phyloP scores from a whole-genome alignment of 768 basidiomycete genomes.

The Leucosporidium scottii region DNA sequence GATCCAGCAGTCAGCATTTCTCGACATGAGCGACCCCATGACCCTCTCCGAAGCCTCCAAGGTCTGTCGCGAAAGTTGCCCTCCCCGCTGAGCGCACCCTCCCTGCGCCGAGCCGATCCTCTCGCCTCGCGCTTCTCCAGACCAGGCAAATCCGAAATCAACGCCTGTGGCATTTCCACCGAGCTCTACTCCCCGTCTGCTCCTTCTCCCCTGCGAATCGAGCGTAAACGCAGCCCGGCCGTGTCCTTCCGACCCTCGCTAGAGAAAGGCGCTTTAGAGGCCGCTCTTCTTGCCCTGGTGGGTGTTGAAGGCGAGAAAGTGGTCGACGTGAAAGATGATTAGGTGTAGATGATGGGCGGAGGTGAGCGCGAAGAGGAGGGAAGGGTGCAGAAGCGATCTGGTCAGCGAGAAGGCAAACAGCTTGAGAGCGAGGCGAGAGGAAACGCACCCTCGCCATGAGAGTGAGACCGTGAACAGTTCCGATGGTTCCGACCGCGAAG shows the following conservation, averaged over 20 bases:
- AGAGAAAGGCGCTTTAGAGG: background rate
- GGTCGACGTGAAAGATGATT: background rate
- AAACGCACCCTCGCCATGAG: constrained; percentile 23
- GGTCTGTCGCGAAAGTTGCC: no score
- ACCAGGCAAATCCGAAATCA: no score
- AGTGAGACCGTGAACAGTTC: constrained; percentile 21
- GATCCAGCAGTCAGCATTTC: no score
- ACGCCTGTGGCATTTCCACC: no score
- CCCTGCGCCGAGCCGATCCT: no score
- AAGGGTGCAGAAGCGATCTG: background rate
- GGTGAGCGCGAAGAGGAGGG: background rate
- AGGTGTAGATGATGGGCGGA: no score
- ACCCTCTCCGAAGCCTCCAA: no score
- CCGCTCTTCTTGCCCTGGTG: background rate
- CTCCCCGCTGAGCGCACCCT: no score
- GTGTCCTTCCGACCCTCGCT: background rate
- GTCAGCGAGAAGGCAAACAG: background rate
- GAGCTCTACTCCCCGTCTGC: background rate
- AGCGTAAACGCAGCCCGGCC: background rate
- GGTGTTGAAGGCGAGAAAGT: background rate
- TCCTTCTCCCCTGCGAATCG: background rate
- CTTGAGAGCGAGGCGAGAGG: background rate
- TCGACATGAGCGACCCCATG: no score
- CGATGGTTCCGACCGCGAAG: constrained; percentile 25
- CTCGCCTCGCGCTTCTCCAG: no score